A percentile compares a stretch with the other conserved stretches of the same genome.
These are phyloP conservation scores for Elasticomyces elasticus DNA, from an alignment of 495 filamentous ascomycete genomes.

Conservation along the genomic window DNA sequence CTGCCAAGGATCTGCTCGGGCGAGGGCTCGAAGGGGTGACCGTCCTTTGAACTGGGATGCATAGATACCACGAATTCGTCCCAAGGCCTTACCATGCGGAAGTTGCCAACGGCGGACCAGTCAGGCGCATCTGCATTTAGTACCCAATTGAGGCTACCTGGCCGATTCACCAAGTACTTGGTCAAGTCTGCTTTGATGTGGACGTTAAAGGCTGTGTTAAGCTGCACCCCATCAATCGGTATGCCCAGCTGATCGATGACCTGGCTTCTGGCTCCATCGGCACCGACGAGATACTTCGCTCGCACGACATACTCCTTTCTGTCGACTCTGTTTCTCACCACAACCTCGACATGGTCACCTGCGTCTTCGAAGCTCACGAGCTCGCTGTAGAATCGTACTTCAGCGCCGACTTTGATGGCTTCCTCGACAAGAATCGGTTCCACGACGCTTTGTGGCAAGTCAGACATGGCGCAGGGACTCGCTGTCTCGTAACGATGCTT, in stretches of 20 bases:
- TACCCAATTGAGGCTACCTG: slow-evolving; percentile 5
- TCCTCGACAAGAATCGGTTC: slow-evolving; percentile 44
- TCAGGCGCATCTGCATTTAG: slow-evolving; percentile 22
- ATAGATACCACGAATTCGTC: slow-evolving; percentile 37
- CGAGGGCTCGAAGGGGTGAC: neutral
- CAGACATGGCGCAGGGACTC: slow-evolving; percentile 39
- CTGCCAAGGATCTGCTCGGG: neutral
- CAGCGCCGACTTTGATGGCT: slow-evolving; percentile 34
- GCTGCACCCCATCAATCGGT: neutral
- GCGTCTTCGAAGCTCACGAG: too few relatives aligned
- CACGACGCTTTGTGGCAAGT: slow-evolving; percentile 43
- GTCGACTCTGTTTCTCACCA: too few relatives aligned
- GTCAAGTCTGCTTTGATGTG: slow-evolving; percentile 24
- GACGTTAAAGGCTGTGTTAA: slow-evolving; percentile 2
- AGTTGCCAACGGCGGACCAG: slow-evolving; percentile 31
- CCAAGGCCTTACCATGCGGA: slow-evolving; percentile 38
- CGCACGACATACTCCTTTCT: slow-evolving; percentile 37
- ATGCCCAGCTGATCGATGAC: neutral
- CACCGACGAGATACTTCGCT: slow-evolving; percentile 27
- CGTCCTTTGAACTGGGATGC: neutral
- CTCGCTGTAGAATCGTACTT: too few relatives aligned
- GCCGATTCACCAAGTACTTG: slow-evolving; percentile 13
- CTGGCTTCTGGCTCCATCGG: slow-evolving; percentile 3
- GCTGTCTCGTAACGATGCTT: slow-evolving; percentile 6
- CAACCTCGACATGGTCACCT: too few relatives aligned